These are phyloP conservation scores for Scytalidium lignicola DNA, from an alignment of 2,329 filamentous ascomycete species.

Conservation along the genomic window DNA sequence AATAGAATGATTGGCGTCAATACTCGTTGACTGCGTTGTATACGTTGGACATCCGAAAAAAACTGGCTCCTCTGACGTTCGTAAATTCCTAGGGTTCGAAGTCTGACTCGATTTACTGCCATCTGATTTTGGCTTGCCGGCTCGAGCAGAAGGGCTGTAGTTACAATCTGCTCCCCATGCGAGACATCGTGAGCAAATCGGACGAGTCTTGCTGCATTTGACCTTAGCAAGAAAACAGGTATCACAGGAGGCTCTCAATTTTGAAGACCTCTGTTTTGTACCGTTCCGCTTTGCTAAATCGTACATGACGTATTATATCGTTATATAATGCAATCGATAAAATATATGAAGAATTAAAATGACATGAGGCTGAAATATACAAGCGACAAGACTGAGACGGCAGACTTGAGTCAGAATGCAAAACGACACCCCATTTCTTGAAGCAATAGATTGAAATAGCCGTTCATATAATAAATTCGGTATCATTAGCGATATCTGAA, in stretches of 20 bases:
- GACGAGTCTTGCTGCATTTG: constrained; percentile 49
- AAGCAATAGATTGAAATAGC: too few species aligned
- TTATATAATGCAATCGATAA: too few species aligned
- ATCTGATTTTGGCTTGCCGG: constrained; percentile 42
- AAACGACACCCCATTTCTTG: too few species aligned
- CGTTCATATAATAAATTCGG: neutral
- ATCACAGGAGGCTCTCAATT: constrained; percentile 46
- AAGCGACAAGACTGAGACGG: too few species aligned
- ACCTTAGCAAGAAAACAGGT: constrained; percentile 52
- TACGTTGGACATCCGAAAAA: constrained; percentile 7
- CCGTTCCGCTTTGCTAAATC: constrained; percentile 4
- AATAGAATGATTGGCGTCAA: constrained; percentile 2
- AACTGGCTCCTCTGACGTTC: constrained; percentile 6
- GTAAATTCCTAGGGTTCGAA: neutral
- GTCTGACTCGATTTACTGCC: constrained; percentile 13
- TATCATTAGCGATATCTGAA: neutral
- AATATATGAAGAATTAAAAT: too few species aligned
- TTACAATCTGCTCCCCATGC: constrained; percentile 43
- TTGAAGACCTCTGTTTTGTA: constrained; percentile 33
- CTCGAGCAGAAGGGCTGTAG: constrained; percentile 47
- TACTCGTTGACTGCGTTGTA: constrained; percentile 9
- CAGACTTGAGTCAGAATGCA: too few species aligned
- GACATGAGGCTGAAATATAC: too few species aligned
- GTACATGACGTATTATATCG: too few species aligned
- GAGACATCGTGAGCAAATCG: constrained; percentile 48